Evolutionary conservation across 2,329 filamentous ascomycete genomes (phyloP).

Genomic region (Botryotinia narcissicola): DNA sequence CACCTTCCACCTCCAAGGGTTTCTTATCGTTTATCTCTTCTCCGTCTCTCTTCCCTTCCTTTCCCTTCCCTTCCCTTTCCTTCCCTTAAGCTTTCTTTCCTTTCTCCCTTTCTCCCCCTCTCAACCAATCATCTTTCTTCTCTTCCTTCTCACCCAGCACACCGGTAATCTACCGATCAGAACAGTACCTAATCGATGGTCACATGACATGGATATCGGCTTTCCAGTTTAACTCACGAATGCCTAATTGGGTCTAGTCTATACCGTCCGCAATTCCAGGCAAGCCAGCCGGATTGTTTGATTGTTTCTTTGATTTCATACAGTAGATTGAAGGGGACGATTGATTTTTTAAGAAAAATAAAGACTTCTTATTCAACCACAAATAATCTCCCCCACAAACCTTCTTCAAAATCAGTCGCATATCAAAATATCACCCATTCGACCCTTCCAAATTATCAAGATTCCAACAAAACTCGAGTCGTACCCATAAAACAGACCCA

Average conservation of each 20-base stretch:
- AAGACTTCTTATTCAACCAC: conserved; percentile 4
- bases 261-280: conserved; percentile 2
- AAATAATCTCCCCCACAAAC: background rate
- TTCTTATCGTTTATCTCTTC: background rate
- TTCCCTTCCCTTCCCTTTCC: background rate
- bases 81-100: no score
- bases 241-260: background rate
- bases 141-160: background rate
- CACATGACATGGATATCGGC: background rate
- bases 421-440: background rate
- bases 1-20: background rate
- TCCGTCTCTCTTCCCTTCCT: background rate
- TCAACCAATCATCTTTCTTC: background rate
- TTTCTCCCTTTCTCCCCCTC: background rate
- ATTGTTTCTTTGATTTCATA: conserved; percentile 22
- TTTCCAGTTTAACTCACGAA: background rate
- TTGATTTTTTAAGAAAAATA: background rate
- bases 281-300: conserved; percentile 7
- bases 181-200: background rate
- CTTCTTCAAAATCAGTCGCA: conserved; percentile 3
- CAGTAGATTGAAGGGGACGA: background rate
- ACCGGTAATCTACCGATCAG: background rate
- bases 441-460: background rate
- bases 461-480: conserved; percentile 18
- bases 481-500: conserved; percentile 22